These are phyloP conservation scores for Paecilomyces formosus DNA, from an alignment of 2,329 filamentous ascomycete species.

Conservation along the genomic window DNA sequence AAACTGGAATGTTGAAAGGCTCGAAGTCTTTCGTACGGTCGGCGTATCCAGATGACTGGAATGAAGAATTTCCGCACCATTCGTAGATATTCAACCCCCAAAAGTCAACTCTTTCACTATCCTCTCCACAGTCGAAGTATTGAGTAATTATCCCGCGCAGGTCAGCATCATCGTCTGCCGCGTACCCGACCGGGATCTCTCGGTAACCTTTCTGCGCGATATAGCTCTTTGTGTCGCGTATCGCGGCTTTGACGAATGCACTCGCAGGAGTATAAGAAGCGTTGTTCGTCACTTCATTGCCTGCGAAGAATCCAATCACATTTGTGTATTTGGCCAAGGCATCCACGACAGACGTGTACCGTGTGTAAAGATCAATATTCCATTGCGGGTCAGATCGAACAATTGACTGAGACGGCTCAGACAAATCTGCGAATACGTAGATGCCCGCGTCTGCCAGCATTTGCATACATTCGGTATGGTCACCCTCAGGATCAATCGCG, in stretches of 20 bases:
- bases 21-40: conserved; percentile 75
- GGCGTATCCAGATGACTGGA: conserved; percentile 67
- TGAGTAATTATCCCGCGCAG: conserved; percentile 25
- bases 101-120: conserved; percentile 69
- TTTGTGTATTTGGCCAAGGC: conserved; percentile 73
- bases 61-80: conserved; percentile 83
- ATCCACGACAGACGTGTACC: conserved; percentile 78
- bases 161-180: conserved; percentile 66
- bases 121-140: conserved; percentile 2
- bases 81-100: conserved; percentile 99
- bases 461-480: conserved; percentile 78
- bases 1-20: conserved; percentile 81
- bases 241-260: conserved; percentile 47
- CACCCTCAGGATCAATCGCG: conserved; percentile 67
- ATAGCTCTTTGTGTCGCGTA: conserved; percentile 65
- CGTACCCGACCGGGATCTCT: conserved; percentile 48
- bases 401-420: conserved; percentile 72
- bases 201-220: conserved; percentile 72
- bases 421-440: conserved; percentile 86
- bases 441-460: conserved; percentile 75
- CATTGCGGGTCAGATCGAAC: conserved; percentile 70
- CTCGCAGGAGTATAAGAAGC: conserved; percentile 78
- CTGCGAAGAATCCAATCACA: conserved; percentile 90
- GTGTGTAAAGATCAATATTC: conserved; percentile 65
- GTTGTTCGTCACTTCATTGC: conserved; percentile 89